phyloP scores from a whole-genome alignment of 768 basidiomycete species.

The Rhodotorula graminis region DNA sequence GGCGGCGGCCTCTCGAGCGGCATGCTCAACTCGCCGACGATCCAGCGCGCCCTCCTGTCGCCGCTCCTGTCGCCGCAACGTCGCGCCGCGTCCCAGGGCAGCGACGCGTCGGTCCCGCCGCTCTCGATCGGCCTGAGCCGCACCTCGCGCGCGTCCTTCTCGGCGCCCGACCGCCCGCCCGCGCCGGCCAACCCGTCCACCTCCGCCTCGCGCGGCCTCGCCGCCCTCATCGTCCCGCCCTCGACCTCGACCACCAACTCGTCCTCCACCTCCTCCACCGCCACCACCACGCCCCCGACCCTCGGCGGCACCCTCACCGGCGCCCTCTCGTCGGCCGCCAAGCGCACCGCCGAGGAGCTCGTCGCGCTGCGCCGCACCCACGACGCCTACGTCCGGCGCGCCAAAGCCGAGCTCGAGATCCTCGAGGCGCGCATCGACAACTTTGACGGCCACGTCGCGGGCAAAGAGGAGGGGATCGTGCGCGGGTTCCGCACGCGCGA shows the following conservation, averaged over 20 bases:
- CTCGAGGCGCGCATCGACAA: slow-evolving; percentile 20
- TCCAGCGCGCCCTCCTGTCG: slow-evolving; percentile 29
- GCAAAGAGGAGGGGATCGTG: slow-evolving; percentile 13
- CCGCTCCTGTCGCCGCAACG: slow-evolving; percentile 25
- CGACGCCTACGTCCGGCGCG: slow-evolving; percentile 17
- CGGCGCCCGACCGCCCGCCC: neutral
- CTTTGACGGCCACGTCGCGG: neutral
- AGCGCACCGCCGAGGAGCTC: slow-evolving; percentile 31
- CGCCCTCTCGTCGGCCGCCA: slow-evolving; percentile 7
- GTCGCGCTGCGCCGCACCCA: slow-evolving; percentile 23
- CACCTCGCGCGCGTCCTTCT: slow-evolving; percentile 16
- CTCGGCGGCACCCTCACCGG: slow-evolving; percentile 3
- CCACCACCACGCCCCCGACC: neutral
- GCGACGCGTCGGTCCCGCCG: slow-evolving; percentile 23
- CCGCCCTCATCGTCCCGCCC: slow-evolving; percentile 6
- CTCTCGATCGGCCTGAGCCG: slow-evolving; percentile 22
- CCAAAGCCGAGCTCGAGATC: slow-evolving; percentile 25
- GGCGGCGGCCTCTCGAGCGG: neutral
- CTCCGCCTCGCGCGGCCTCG: neutral
- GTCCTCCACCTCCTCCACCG: neutral
- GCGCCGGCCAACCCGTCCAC: no score
- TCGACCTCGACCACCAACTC: no score
- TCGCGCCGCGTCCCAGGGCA: slow-evolving; percentile 11
- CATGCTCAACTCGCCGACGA: slow-evolving; percentile 28
- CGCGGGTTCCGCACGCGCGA: slow-evolving; percentile 26